phyloP scores from a whole-genome alignment of 495 filamentous ascomycete species.

The Aspergillus steynii region DNA sequence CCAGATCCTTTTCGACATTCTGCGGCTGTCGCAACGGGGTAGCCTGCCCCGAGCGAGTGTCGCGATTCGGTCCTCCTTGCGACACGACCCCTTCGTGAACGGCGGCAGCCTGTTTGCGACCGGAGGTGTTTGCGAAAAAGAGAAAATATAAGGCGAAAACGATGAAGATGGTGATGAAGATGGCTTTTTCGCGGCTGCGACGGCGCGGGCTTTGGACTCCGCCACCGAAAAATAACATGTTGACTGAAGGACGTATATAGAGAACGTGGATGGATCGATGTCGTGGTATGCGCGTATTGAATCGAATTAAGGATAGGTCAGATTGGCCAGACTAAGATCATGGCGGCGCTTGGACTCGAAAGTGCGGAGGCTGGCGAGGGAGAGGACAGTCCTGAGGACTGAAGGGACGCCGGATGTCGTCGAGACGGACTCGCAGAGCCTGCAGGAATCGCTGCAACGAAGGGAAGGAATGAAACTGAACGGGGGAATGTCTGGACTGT shows the following conservation, averaged over 20 bases:
- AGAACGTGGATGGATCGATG: not conserved
- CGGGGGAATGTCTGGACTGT: too few relatives aligned
- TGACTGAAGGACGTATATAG: conserved; percentile 2
- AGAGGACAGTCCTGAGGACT: not conserved
- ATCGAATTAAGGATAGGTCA: not conserved
- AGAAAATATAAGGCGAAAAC: conserved; percentile 42
- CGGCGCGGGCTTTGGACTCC: conserved; percentile 42
- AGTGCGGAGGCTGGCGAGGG: not conserved
- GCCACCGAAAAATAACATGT: conserved; percentile 43
- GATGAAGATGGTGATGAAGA: conserved; percentile 42
- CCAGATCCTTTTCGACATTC: conserved; percentile 44
- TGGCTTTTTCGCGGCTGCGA: conserved; percentile 43
- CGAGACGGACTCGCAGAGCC: not conserved
- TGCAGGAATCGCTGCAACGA: not conserved
- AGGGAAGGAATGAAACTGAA: not conserved
- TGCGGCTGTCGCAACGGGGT: conserved; percentile 24
- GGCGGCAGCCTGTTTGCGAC: conserved; percentile 20
- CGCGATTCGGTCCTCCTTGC: conserved; percentile 18
- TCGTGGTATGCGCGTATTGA: not conserved
- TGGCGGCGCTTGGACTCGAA: not conserved
- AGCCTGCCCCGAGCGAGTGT: conserved; percentile 27
- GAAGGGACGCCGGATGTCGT: not conserved
- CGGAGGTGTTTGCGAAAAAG: conserved; percentile 34
- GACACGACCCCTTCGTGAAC: conserved; percentile 24
- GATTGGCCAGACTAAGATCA: not conserved